Conservation (phyloP, 208 protist species). For the Leishmania turanica region DNA sequence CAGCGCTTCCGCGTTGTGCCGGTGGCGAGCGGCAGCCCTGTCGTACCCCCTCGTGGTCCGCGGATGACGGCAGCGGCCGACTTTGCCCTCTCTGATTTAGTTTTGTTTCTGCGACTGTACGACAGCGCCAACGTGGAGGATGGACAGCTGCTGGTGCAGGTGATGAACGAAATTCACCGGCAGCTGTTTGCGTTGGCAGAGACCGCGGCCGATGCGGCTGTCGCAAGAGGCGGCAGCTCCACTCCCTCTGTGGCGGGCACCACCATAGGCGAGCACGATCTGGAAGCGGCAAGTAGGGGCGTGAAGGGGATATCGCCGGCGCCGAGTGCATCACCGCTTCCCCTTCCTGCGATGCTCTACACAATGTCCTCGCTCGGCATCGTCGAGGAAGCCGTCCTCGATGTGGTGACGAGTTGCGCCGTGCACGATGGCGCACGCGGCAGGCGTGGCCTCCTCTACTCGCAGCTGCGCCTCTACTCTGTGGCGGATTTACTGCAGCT, state of each 20-base stretch:
- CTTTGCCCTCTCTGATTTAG: conserved; percentile 48
- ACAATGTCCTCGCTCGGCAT: conserved; percentile 56
- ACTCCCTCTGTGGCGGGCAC: neutral
- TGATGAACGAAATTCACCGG: conserved; percentile 57
- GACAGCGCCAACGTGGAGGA: conserved; percentile 53
- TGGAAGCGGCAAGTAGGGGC: neutral
- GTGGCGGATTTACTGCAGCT: conserved; percentile 49
- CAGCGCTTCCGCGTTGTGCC: conserved; percentile 12
- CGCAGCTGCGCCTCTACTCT: conserved; percentile 41
- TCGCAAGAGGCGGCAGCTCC: neutral
- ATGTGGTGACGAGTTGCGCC: conserved; percentile 28
- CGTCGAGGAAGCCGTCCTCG: conserved; percentile 53
- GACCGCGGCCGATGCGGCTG: neutral
- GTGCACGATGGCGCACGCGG: neutral
- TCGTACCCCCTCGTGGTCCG: neutral
- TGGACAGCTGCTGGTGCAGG: conserved; percentile 56
- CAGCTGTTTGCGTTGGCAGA: conserved; percentile 34
- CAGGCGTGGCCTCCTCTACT: conserved; percentile 35
- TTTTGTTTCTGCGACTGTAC: conserved; percentile 63
- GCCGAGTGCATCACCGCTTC: conserved; percentile 13
- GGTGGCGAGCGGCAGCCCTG: neutral
- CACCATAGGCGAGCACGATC: neutral
- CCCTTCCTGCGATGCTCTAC: conserved; percentile 57
- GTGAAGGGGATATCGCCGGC: neutral
- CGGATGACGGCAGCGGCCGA: neutral